phyloP scores from a whole-genome alignment of 805 yeast genomes.

The Saccharomycopsis fermentans region DNA sequence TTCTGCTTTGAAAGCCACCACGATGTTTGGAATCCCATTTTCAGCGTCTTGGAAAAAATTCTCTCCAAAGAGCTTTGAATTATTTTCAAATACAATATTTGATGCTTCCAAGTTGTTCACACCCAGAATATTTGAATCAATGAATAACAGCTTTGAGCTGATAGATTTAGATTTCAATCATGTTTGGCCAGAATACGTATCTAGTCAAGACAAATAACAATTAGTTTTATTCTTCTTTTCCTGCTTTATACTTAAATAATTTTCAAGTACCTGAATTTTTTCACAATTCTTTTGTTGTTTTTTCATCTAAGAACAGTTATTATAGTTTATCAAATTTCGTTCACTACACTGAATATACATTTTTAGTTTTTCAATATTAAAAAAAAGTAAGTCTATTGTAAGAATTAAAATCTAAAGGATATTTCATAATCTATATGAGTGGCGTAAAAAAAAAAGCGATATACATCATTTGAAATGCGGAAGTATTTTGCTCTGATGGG shows the following conservation, averaged over 20 bases:
- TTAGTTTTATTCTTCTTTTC: background rate
- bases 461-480: too few relatives aligned
- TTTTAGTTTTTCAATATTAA: too few relatives aligned
- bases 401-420: too few relatives aligned
- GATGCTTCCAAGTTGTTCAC: background rate
- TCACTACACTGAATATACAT: too few relatives aligned
- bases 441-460: too few relatives aligned
- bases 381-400: too few relatives aligned
- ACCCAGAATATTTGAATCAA: background rate
- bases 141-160: background rate
- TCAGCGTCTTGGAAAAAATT: background rate
- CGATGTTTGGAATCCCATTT: background rate
- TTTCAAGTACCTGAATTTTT: background rate
- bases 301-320: too few relatives aligned
- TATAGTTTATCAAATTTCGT: too few relatives aligned
- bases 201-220: background rate
- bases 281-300: too few relatives aligned
- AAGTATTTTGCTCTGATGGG: too few relatives aligned
- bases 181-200: background rate
- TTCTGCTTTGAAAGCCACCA: background rate
- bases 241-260: background rate
- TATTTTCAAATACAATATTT: background rate
- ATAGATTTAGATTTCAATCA: background rate
- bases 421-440: too few relatives aligned
- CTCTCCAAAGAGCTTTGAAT: background rate